phyloP scores from a whole-genome alignment of 2,329 filamentous ascomycete genomes.

The Periglandula ipomoeae region DNA sequence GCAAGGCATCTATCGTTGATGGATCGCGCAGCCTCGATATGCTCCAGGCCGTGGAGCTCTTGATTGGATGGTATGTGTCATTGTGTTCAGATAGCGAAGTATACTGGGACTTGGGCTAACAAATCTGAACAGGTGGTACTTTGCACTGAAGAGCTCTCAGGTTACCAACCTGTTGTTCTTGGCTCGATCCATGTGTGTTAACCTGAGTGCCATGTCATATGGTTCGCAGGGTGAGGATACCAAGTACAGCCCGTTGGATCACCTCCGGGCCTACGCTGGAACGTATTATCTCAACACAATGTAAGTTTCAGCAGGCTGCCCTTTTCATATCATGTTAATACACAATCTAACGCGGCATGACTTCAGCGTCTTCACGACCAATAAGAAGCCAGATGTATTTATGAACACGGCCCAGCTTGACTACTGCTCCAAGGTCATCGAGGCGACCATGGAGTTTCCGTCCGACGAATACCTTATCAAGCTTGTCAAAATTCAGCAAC shows the following conservation, averaged over 20 bases:
- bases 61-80: slow-evolving; percentile 35
- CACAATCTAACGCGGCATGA: not conserved
- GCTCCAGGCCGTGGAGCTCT: slow-evolving; percentile 35
- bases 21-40: slow-evolving; percentile 37
- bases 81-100: not conserved
- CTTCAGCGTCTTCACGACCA: slow-evolving; percentile 31
- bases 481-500: slow-evolving; percentile 37
- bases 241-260: slow-evolving; percentile 26
- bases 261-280: slow-evolving; percentile 38
- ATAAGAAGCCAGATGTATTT: slow-evolving; percentile 38
- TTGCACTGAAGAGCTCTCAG: slow-evolving; percentile 39
- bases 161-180: slow-evolving; percentile 40
- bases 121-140: slow-evolving; percentile 31
- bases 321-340: not conserved
- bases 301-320: too few species aligned
- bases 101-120: not conserved
- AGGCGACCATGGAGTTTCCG: slow-evolving; percentile 30
- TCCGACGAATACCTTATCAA: slow-evolving; percentile 36
- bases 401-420: slow-evolving; percentile 37
- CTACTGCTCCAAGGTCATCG: slow-evolving; percentile 32
- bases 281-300: slow-evolving; percentile 42
- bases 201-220: slow-evolving; percentile 24
- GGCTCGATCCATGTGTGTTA: slow-evolving; percentile 35
- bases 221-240: slow-evolving; percentile 17
- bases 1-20: slow-evolving; percentile 28